Conservation (phyloP, 1,139 yeast genomes). For the Pneumocystis carinii region DNA sequence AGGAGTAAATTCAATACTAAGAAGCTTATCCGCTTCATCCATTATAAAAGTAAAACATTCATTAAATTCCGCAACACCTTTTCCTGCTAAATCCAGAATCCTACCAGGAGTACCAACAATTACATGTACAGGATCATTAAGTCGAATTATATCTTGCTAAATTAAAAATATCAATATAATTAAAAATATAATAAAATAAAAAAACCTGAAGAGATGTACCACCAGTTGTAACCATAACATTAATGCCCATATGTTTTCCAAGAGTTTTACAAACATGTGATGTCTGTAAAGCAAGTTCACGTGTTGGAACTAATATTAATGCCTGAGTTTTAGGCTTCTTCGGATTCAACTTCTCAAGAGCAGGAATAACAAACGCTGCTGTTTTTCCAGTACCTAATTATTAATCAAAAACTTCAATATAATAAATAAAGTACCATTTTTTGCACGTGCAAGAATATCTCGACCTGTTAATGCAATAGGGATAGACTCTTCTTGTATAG, state of each 20-base stretch:
- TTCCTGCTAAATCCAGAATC: slow-evolving; percentile 82
- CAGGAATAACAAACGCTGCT: slow-evolving; percentile 86
- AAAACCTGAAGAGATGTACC: slow-evolving; percentile 73
- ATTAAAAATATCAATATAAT: neutral
- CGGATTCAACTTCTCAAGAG: slow-evolving; percentile 72
- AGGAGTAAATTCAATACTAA: slow-evolving; percentile 76
- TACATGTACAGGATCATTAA: slow-evolving; percentile 81
- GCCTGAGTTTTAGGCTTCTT: slow-evolving; percentile 76
- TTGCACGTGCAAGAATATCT: slow-evolving; percentile 94
- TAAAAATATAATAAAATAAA: neutral
- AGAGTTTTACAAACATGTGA: slow-evolving; percentile 95
- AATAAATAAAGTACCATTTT: slow-evolving; percentile 43
- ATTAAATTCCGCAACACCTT: slow-evolving; percentile 72
- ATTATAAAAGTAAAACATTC: slow-evolving; percentile 81
- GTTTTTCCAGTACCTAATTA: slow-evolving; percentile 63
- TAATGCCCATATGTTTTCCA: slow-evolving; percentile 70
- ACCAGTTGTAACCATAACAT: slow-evolving; percentile 98
- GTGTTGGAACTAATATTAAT: slow-evolving; percentile 76
- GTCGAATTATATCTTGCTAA: slow-evolving; percentile 65
- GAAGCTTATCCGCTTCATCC: slow-evolving; percentile 99
- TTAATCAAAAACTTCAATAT: neutral
- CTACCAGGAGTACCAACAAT: slow-evolving; percentile 95
- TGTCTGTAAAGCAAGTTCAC: slow-evolving; percentile 93
- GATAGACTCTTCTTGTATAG: slow-evolving; percentile 93
- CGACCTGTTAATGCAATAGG: slow-evolving; percentile 93